These are phyloP conservation scores for Cytospora schulzeri DNA, from an alignment of 2,329 filamentous ascomycete species.

Conservation along the genomic window DNA sequence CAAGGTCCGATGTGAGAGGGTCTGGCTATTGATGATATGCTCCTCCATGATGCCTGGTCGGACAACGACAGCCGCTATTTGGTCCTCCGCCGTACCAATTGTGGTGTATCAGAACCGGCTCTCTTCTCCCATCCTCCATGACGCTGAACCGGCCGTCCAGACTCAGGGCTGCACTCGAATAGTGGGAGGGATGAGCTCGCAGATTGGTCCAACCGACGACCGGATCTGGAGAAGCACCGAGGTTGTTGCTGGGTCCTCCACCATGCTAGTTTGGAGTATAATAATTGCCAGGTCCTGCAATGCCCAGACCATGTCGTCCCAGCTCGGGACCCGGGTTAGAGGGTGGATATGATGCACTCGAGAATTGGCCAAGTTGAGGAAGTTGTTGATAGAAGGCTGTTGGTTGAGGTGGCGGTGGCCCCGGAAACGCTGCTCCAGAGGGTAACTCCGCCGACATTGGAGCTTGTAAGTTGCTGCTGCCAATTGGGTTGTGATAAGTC, in stretches of 20 bases:
- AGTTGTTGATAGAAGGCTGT: constrained; percentile 17
- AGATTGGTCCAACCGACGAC: not conserved
- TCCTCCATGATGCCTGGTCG: not conserved
- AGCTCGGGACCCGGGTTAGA: not conserved
- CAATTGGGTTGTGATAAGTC: constrained; percentile 2
- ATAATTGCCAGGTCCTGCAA: not conserved
- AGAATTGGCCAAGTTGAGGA: constrained; percentile 13
- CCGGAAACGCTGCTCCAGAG: constrained; percentile 6
- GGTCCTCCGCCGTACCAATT: not conserved
- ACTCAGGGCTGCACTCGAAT: not conserved
- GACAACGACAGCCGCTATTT: not conserved
- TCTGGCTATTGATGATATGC: not conserved
- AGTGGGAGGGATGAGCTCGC: not conserved
- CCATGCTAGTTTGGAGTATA: constrained; percentile 4
- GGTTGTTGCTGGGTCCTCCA: not conserved
- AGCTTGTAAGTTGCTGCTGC: constrained; percentile 7
- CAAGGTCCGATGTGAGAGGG: not conserved
- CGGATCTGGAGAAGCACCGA: too few relatives aligned
- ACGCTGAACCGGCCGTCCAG: not conserved
- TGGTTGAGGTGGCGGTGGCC: not conserved
- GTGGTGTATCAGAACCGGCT: not conserved
- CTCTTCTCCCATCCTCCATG: not conserved
- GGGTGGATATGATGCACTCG: constrained; percentile 3
- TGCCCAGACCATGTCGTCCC: not conserved
- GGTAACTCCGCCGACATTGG: constrained; percentile 9